Conservation (phyloP, 2,329 filamentous ascomycete genomes). For the Talaromyces sp. region DNA sequence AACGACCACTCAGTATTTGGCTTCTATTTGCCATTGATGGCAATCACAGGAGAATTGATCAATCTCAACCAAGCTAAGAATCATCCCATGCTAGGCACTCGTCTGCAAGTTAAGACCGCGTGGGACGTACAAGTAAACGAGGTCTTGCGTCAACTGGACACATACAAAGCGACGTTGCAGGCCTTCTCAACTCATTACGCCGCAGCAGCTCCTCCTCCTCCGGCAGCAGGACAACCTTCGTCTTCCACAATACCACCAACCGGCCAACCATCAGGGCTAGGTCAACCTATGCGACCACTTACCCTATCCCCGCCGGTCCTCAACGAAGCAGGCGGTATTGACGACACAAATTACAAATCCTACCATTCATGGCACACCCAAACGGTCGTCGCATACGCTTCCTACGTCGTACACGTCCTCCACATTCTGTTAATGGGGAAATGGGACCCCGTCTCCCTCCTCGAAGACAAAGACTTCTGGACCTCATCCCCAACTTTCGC, state of each 20-base stretch:
- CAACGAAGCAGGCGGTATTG: slow-evolving; percentile 62
- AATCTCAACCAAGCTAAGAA: slow-evolving; percentile 86
- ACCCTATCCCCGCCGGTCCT: slow-evolving; percentile 52
- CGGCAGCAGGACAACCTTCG: neutral
- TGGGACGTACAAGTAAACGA: slow-evolving; percentile 78
- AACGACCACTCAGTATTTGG: slow-evolving; percentile 86
- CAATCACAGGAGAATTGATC: slow-evolving; percentile 85
- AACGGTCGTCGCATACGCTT: slow-evolving; percentile 84
- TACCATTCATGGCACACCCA: slow-evolving; percentile 62
- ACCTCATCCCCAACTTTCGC: slow-evolving; percentile 87
- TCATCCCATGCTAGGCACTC: slow-evolving; percentile 76
- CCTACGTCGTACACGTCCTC: slow-evolving; percentile 87
- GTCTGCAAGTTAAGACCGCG: slow-evolving; percentile 68
- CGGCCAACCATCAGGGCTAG: slow-evolving; percentile 32
- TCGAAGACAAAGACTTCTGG: slow-evolving; percentile 92
- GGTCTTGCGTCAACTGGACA: slow-evolving; percentile 74
- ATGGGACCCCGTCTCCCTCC: slow-evolving; percentile 90
- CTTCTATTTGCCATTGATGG: slow-evolving; percentile 92
- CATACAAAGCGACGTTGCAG: slow-evolving; percentile 73
- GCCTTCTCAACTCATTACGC: slow-evolving; percentile 44
- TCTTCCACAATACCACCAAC: slow-evolving; percentile 50
- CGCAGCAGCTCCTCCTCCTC: slow-evolving; percentile 41
- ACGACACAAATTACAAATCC: slow-evolving; percentile 28
- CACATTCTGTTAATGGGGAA: slow-evolving; percentile 90
- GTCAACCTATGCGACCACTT: slow-evolving; percentile 10